Percentiles rank a stretch among this genome's conserved stretches.
Evolutionary conservation across 768 basidiomycete species (phyloP).

Genomic region (Leccinum pellstonianum): DNA sequence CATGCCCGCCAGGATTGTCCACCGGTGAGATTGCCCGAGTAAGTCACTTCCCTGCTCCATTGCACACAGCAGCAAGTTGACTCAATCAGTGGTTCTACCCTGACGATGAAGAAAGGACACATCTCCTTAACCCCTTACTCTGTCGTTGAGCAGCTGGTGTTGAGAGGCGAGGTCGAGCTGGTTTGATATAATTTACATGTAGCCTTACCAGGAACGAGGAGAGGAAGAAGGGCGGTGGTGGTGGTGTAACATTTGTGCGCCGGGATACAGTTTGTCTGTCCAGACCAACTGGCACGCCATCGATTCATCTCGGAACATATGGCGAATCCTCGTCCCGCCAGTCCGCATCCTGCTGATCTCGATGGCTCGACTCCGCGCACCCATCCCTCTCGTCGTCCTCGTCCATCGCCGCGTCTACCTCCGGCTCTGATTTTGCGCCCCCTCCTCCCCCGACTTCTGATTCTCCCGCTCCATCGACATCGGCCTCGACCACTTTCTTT

Average conservation of each 20-base stretch:
- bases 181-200: constrained; percentile 45
- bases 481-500: constrained; percentile 40
- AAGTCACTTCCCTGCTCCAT: constrained; percentile 25
- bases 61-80: not conserved
- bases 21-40: constrained; percentile 69
- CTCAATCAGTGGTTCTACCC: constrained; percentile 55
- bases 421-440: constrained; percentile 38
- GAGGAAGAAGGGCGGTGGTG: not conserved
- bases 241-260: constrained; percentile 13
- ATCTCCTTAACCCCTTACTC: constrained; percentile 79
- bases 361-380: constrained; percentile 37
- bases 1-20: constrained; percentile 74
- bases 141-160: constrained; percentile 71
- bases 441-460: constrained; percentile 28
- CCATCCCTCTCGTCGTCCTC: constrained; percentile 46
- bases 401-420: constrained; percentile 36
- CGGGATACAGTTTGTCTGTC: constrained; percentile 9
- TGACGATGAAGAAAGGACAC: constrained; percentile 78
- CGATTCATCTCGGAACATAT: constrained; percentile 39
- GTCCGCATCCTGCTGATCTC: constrained; percentile 44
- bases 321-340: constrained; percentile 46
- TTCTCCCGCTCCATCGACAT: constrained; percentile 34
- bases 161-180: constrained; percentile 71
- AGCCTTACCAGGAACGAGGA: constrained; percentile 9
- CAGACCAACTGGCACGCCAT: not conserved